Base-by-base conservation (phyloP, 1,284 basidiomycete genomes). In the Peniophora sp. region DNA sequence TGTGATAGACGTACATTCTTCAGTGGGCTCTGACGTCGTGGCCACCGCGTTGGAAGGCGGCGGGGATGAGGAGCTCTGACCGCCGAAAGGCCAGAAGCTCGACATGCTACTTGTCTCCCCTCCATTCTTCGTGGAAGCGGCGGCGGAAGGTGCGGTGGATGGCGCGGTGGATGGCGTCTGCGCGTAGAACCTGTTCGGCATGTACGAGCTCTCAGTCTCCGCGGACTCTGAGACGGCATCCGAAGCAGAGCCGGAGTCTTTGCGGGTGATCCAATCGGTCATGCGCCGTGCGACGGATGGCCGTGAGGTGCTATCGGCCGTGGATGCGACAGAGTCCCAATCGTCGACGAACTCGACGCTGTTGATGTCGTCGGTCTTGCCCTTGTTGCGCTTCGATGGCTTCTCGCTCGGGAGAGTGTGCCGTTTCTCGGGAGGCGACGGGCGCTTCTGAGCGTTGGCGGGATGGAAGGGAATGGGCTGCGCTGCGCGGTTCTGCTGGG, bases 1-100 rank as follows among this genome's bases (percentile, higher is more conserved):
- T 37, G 41, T 41, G 41, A 39, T n/a, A 47, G 23, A 55, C 68
- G 48, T 47, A 70, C 67, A 60, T 53, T 61, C 62, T 27, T 62
- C 60, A 9, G 65, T 58, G 2, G 59, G 57, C 27, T 57, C 52
- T 9, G 67, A 58, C 0, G 59, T 56, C 3, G 56, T 35, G 22
- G 54, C 51, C 3, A 55, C 47, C 48, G 61, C 53, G 3, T 18
- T 18, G 42, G 47, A 17, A 35, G 48, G 17, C 23, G 44, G 27
- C 27, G 50, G 20, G 45, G 52, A 34, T 6, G 48, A 20, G 2
- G 52, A 36, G n/a, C 37, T 36, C 20, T 37, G 22, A 22, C 43
- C 22, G 20, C 43, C 43, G 10, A 54, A 24, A 11, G 49, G 49
- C 54, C 54, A 55, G 36, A 55, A 55, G 27, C 54, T 36, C 14